These are phyloP conservation scores for Alternaria triticimaculans DNA, from an alignment of 2,329 filamentous ascomycete species.

Conservation along the genomic window DNA sequence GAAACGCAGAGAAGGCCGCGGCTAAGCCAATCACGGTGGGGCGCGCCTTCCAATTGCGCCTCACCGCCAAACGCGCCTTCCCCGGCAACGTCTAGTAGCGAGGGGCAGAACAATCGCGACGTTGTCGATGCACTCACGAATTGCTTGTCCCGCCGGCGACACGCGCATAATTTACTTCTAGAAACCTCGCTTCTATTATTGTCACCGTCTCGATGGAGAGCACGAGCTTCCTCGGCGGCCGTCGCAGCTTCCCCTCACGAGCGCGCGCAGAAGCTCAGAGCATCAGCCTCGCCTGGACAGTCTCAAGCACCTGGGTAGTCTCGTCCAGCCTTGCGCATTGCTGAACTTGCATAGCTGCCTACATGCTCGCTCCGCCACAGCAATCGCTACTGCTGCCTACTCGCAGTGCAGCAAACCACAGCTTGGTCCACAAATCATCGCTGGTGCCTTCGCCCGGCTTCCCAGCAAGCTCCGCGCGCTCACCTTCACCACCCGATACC, in stretches of 20 bases:
- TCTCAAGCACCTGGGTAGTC: slow-evolving; percentile 1
- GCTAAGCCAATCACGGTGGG: slow-evolving; percentile 33
- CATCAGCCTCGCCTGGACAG: background rate
- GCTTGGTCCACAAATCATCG: background rate
- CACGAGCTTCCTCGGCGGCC: background rate
- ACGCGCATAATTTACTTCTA: background rate
- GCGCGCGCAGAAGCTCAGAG: background rate
- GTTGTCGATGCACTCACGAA: background rate
- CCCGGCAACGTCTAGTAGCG: slow-evolving; percentile 24
- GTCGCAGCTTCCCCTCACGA: background rate
- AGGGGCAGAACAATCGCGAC: slow-evolving; percentile 20
- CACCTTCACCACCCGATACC: background rate
- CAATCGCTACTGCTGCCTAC: slow-evolving; percentile 6
- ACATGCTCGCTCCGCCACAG: background rate
- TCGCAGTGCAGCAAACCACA: background rate
- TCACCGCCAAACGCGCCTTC: slow-evolving; percentile 35
- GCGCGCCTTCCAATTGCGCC: slow-evolving; percentile 11
- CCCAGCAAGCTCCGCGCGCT: background rate
- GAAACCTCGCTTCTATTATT: background rate
- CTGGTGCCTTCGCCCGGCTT: background rate
- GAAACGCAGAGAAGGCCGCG: slow-evolving; percentile 39
- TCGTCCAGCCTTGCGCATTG: slow-evolving; percentile 12
- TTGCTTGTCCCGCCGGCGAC: slow-evolving; percentile 1
- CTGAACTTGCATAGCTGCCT: slow-evolving; percentile 14
- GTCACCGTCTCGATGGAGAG: background rate